Evolutionary conservation across 108 stramenopile species (phyloP).

Genomic region (Pseudonitzschia multistriata): DNA sequence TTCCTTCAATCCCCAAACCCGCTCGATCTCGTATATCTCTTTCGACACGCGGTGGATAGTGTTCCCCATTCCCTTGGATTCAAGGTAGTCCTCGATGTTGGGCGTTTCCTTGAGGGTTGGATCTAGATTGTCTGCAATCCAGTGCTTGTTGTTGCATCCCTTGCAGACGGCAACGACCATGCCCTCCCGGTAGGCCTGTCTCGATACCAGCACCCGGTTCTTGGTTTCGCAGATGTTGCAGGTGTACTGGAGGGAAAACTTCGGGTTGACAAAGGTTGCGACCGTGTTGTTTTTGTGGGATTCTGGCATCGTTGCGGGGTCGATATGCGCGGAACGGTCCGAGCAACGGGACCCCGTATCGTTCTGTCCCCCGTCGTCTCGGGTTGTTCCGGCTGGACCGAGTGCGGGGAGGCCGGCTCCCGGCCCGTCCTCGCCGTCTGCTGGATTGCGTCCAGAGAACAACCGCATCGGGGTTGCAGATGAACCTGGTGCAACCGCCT

Average conservation of each 20-base stretch:
- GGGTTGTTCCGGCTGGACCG: constrained; percentile 12
- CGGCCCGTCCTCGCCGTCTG: neutral
- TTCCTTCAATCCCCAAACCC: constrained; percentile 19
- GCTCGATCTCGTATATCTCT: constrained; percentile 46
- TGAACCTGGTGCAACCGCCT: neutral
- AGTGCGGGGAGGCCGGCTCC: constrained; percentile 21
- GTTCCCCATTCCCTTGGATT: constrained; percentile 24
- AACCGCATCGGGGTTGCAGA: neutral
- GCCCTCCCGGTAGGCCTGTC: constrained; percentile 66
- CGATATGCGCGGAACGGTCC: neutral
- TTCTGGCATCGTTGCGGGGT: neutral
- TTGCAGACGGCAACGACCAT: constrained; percentile 76
- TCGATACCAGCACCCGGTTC: constrained; percentile 51
- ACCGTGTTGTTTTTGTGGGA: neutral
- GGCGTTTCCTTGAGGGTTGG: constrained; percentile 19
- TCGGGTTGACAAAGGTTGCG: constrained; percentile 31
- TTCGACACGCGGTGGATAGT: constrained; percentile 29
- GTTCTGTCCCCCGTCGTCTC: neutral
- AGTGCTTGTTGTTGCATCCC: constrained; percentile 61
- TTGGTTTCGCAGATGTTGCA: constrained; percentile 72
- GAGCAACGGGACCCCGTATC: neutral
- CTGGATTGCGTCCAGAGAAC: neutral
- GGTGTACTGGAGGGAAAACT: constrained; percentile 80
- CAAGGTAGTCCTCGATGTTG: constrained; percentile 63
- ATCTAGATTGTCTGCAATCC: constrained; percentile 78